Evolutionary conservation across 768 basidiomycete genomes (phyloP).

Genomic region (Amanita thiersii): DNA sequence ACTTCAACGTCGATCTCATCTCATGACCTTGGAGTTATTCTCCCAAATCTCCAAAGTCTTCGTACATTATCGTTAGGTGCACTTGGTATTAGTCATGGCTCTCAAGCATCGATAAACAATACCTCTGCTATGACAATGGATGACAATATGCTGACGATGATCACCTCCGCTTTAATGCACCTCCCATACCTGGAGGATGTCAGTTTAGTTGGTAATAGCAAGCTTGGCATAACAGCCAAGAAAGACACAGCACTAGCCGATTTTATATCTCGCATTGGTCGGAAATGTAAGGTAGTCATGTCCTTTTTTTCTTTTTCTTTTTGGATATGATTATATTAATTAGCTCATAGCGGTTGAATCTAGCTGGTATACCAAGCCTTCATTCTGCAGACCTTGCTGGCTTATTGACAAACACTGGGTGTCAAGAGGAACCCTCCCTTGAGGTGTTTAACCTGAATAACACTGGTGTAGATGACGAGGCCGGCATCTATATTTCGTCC

Average conservation of each 20-base stretch:
- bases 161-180: slow-evolving; percentile 32
- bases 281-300: slow-evolving; percentile 43
- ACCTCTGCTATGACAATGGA: slow-evolving; percentile 47
- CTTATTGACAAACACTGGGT: slow-evolving; percentile 25
- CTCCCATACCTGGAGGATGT: slow-evolving; percentile 38
- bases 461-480: slow-evolving; percentile 53
- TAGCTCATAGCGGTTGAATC: slow-evolving; percentile 40
- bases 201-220: slow-evolving; percentile 57
- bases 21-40: slow-evolving; percentile 29
- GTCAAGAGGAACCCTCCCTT: slow-evolving; percentile 28
- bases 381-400: slow-evolving; percentile 44
- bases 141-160: slow-evolving; percentile 33
- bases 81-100: slow-evolving; percentile 40
- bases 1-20: slow-evolving; percentile 43
- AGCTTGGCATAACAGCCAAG: slow-evolving; percentile 35
- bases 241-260: slow-evolving; percentile 27
- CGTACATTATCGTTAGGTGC: slow-evolving; percentile 50
- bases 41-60: slow-evolving; percentile 32
- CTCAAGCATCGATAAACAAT: slow-evolving; percentile 34
- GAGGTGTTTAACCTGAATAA: slow-evolving; percentile 48
- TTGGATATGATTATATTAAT: background rate
- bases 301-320: background rate
- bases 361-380: slow-evolving; percentile 44
- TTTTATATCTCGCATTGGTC: slow-evolving; percentile 46
- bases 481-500: slow-evolving; percentile 40